Evolutionary conservation across 257 asterid species (phyloP), one percentile per base, ranked within the genome.

Genomic region (Phtheirospermum japonicum): DNA sequence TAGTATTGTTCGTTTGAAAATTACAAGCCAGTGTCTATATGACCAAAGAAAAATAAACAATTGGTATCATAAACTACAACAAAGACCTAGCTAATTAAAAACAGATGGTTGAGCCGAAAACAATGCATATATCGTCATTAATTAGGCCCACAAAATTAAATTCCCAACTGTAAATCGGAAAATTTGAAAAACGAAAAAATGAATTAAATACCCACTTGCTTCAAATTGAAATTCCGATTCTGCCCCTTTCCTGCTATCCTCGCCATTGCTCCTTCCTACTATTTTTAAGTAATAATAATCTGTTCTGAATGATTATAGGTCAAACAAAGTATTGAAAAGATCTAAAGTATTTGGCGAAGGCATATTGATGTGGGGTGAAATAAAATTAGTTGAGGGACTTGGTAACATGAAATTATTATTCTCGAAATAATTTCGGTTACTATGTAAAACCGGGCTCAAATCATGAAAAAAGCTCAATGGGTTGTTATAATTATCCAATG

Each of bases 341-440:
- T 88, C 92, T 45, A 88, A 59, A 10, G 87, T 80, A 52, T 67
- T 83, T 26, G 98, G 98, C 56, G 98, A 90, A 40, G 83, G 83
- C 20, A 77, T 66, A 51, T 58, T 77, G 57, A 69, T 69, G 5
- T 77, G 73, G 4, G 98, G 94, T 0, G 98, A 88, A 45, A 79
- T 45, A 50, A 84, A 84, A 45, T 45, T 50, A 26, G 5, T 46
- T 11, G 94, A 81, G 52, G 95, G 96, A 57, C 94, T 90, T 3
- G 80, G 86, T 8, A 81, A 50, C 8, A 68, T 16, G 55, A 75
- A 79, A 66, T 64, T 77, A 59, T 65, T 77, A 9, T 68, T 71
- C 7, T 84, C 91, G 26, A 68, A 40, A 61, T 79, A 68, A 58
- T 72, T 76, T 30, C 70, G 71, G 74, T 69, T 80, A 56, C 80